Conservation (phyloP, 495 filamentous ascomycete genomes). For the Hypoxylon subgilvum region DNA sequence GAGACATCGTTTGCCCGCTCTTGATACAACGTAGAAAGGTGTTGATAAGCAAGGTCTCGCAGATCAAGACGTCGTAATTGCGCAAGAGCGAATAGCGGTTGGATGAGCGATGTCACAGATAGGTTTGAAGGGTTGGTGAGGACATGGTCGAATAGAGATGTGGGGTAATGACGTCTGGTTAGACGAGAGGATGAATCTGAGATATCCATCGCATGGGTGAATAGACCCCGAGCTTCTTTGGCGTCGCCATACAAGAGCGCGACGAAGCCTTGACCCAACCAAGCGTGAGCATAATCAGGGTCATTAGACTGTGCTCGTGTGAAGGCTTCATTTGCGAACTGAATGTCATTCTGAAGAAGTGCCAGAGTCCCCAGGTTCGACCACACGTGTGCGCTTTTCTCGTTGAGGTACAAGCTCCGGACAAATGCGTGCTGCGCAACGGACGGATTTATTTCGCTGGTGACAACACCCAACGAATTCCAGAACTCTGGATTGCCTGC, state of each 20-base stretch:
- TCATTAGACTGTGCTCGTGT: conserved; percentile 90
- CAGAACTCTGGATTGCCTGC: conserved; percentile 96
- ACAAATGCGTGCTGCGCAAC: conserved; percentile 94
- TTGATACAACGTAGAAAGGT: conserved; percentile 78
- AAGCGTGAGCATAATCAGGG: conserved; percentile 88
- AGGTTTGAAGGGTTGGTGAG: conserved; percentile 59
- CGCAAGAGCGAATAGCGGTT: conserved; percentile 84
- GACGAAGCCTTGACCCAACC: conserved; percentile 90
- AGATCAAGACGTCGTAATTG: conserved; percentile 75
- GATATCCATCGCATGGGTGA: conserved; percentile 96
- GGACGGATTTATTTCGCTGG: conserved; percentile 78
- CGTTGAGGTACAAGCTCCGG: conserved; percentile 91
- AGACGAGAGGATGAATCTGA: conserved; percentile 73
- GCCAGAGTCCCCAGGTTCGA: conserved; percentile 89
- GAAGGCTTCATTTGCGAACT: conserved; percentile 87
- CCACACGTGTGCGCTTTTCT: conserved; percentile 81
- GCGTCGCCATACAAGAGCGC: conserved; percentile 74
- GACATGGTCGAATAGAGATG: conserved; percentile 80
- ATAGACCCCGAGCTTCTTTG: conserved; percentile 79
- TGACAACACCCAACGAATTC: conserved; percentile 93
- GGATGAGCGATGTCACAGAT: conserved; percentile 63
- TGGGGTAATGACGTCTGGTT: conserved; percentile 75
- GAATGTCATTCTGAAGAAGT: conserved; percentile 77
- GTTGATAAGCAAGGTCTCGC: conserved; percentile 69
- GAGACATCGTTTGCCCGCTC: conserved; percentile 74